Evolutionary conservation across 441 rosid genomes (phyloP).

Genomic region (Adansonia gregorii): DNA sequence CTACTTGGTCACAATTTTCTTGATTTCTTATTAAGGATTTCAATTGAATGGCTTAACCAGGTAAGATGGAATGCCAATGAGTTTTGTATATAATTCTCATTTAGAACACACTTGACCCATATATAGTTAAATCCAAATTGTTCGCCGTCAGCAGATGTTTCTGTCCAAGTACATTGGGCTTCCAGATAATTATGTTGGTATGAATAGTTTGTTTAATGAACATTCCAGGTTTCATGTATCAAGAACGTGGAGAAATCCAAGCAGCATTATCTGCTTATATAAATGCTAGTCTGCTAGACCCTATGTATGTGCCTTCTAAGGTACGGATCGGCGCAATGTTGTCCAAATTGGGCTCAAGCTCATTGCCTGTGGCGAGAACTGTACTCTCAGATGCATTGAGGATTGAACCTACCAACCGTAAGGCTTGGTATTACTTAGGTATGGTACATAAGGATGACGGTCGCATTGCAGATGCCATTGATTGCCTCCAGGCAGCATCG

Average conservation of each 20-base stretch:
- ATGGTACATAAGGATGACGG: conserved; percentile 77
- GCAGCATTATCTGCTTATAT: conserved; percentile 58
- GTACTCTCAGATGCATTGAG: conserved; percentile 84
- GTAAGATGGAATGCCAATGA: background rate
- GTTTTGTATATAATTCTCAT: background rate
- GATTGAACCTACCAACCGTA: conserved; percentile 79
- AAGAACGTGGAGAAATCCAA: conserved; percentile 60
- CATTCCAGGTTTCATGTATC: conserved; percentile 64
- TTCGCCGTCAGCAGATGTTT: background rate
- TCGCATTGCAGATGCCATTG: conserved; percentile 85
- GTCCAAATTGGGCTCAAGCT: conserved; percentile 52
- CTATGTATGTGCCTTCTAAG: conserved; percentile 64
- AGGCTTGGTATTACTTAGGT: conserved; percentile 91
- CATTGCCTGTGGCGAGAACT: conserved; percentile 80
- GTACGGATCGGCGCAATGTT: conserved; percentile 60
- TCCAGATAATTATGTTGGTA: conserved; percentile 4
- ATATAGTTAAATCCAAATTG: background rate
- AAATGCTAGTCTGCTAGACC: conserved; percentile 64
- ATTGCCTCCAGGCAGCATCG: conserved; percentile 91
- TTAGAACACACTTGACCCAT: background rate
- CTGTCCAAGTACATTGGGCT: background rate
- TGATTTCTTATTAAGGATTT: background rate
- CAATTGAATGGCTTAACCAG: background rate
- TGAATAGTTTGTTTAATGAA: conserved; percentile 20
- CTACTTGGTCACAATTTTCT: background rate